These are phyloP conservation scores for Podila verticillata DNA, from an alignment of 192 early-diverging fungal species.

Conservation along the genomic window DNA sequence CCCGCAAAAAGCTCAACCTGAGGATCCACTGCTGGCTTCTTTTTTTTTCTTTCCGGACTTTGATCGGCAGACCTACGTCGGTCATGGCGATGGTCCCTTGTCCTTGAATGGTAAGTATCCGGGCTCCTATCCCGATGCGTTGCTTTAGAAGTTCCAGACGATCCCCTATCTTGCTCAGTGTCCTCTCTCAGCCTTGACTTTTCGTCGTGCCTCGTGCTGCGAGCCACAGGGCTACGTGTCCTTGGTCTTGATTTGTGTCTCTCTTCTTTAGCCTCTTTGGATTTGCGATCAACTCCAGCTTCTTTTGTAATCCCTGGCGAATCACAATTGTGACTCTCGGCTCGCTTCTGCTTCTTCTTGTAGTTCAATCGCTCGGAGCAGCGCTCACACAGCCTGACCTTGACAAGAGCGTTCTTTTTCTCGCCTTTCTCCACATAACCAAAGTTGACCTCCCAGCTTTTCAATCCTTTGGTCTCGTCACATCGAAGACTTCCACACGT, in stretches of 20 bases:
- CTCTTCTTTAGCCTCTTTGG: background rate
- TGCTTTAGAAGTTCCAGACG: no score
- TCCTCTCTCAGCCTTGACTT: no score
- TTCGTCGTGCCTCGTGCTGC: no score
- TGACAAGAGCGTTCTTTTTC: conserved; percentile 85
- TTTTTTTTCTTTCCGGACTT: background rate
- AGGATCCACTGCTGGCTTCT: no score
- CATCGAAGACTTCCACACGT: conserved; percentile 73
- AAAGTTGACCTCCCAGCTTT: conserved; percentile 91
- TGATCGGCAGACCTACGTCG: background rate
- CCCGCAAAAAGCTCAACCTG: conserved; percentile 12
- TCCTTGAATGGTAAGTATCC: no score
- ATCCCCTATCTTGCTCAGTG: no score
- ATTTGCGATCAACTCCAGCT: background rate
- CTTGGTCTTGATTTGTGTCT: no score
- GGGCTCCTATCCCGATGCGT: no score
- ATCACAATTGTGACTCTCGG: background rate
- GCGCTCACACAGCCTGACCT: conserved; percentile 74
- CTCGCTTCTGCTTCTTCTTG: conserved; percentile 63
- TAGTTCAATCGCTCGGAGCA: conserved; percentile 83
- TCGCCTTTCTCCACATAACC: conserved; percentile 77
- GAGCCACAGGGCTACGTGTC: no score
- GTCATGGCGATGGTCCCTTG: no score
- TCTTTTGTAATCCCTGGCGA: background rate
- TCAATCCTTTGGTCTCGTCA: conserved; percentile 52